Base-by-base conservation (phyloP, 2,329 filamentous ascomycete species). In the Diplodia mutila region DNA sequence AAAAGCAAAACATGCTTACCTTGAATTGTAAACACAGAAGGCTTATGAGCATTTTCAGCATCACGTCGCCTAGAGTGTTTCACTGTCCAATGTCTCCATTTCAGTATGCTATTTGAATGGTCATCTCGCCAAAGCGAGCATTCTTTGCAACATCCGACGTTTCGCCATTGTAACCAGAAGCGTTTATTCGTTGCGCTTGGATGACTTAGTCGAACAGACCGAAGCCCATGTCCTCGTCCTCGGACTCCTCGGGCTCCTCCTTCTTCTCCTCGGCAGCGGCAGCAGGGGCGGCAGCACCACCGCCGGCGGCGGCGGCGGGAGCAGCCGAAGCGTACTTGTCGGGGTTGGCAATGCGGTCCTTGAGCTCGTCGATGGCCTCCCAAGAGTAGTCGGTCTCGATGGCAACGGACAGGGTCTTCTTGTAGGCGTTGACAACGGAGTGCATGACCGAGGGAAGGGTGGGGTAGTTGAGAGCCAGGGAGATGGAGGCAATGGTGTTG, bases 321-420 rank as follows among this genome's bases (percentile, higher is more conserved):
- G 91, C 93, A 73, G 94, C 86, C 59, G 92, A 81, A 72, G 94
- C 95, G 82, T 98, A 99, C 67, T 93, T 93, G 67, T 99, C 95
- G 75, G 96, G 96, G 89, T 99, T 98, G 85, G 93, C 93, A 78
- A 99, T 97, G 82, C 95, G 93, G 86, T 99, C 95, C 91, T 99
- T 99, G 86, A 99, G 91, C 85, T 97, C 88, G 79, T 96, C 90
- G 79, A 99, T 97, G 84, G 92, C 93, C 77, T 94, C 90, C 94
- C 95, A 99, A 84, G 89, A 90, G 87, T 90, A 91, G 74, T 97
- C 94, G 76, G 92, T 97, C 84, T 90, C 88, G 78, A 99, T 82
- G 77, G 95, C 96, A 77, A 97, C 89, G 74, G 95, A 87, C 75
- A 98, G 86, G 74, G 91, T 85, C 80, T 97, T 97, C 93, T 99